These are phyloP conservation scores for Hypoxylon rickii DNA, from an alignment of 495 filamentous ascomycete genomes.

Conservation along the genomic window DNA sequence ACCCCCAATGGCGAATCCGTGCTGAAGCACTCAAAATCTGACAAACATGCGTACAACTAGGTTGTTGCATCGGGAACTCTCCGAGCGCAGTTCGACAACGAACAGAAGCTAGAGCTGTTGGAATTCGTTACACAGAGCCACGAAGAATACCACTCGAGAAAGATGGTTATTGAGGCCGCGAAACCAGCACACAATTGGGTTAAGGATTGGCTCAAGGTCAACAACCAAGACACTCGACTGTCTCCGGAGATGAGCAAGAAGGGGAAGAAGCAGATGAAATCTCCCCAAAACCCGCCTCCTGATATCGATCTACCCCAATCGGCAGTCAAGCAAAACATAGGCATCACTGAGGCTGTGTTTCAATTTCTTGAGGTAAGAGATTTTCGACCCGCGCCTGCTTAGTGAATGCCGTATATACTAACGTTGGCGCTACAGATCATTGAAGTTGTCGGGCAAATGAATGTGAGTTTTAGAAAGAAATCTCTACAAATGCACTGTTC, in stretches of 20 bases:
- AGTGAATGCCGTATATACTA: background rate
- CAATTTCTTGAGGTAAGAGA: conserved; percentile 69
- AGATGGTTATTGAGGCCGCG: conserved; percentile 56
- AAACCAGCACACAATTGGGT: conserved; percentile 58
- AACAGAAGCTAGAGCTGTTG: conserved; percentile 74
- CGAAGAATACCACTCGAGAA: conserved; percentile 71
- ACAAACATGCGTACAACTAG: conserved; percentile 46
- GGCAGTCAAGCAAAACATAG: conserved; percentile 62
- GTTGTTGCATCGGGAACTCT: conserved; percentile 66
- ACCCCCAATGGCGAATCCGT: too few relatives aligned
- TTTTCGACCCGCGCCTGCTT: background rate
- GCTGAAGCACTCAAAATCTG: too few relatives aligned
- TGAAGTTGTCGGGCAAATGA: conserved; percentile 77
- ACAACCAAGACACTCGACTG: conserved; percentile 63
- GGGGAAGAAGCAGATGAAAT: conserved; percentile 59
- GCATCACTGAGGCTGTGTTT: conserved; percentile 63
- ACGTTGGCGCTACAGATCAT: conserved; percentile 56
- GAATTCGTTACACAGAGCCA: conserved; percentile 67
- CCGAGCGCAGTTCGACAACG: conserved; percentile 66
- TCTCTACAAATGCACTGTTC: background rate
- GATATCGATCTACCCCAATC: conserved; percentile 66
- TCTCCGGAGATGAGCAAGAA: conserved; percentile 78
- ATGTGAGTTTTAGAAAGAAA: conserved; percentile 38
- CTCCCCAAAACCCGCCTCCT: conserved; percentile 54
- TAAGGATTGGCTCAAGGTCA: conserved; percentile 59